Conservation (phyloP, 1,284 basidiomycete genomes). For the Leccinum huronense region DNA sequence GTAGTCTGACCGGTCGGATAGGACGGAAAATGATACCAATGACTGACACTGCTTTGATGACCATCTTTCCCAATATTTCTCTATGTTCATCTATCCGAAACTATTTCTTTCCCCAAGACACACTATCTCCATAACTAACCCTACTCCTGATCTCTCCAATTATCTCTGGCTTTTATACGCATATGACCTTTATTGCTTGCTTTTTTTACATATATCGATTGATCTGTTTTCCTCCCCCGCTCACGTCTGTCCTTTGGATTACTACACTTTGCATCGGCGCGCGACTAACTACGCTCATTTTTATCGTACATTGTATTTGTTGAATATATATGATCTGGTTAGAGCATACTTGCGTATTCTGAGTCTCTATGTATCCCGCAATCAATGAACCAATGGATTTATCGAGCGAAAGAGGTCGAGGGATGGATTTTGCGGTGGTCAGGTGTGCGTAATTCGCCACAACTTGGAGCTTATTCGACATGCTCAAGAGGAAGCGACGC, state of each 20-base stretch:
- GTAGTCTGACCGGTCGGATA: slow-evolving; percentile 6
- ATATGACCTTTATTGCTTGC: background rate
- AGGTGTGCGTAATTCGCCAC: background rate
- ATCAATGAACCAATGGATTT: background rate
- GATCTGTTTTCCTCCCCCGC: slow-evolving; percentile 1
- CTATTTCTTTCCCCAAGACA: background rate
- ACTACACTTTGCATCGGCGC: background rate
- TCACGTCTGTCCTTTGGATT: slow-evolving; percentile 10
- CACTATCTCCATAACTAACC: background rate
- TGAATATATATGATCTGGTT: background rate
- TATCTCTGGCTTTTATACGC: slow-evolving; percentile 6
- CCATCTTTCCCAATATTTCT: slow-evolving; percentile 5
- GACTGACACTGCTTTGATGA: slow-evolving; percentile 3
- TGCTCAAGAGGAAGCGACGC: too few relatives aligned
- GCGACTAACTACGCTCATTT: slow-evolving; percentile 16
- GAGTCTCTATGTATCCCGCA: background rate
- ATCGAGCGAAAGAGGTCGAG: background rate
- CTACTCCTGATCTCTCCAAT: background rate
- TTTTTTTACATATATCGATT: slow-evolving; percentile 10
- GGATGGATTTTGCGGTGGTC: background rate
- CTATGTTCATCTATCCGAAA: slow-evolving; percentile 6
- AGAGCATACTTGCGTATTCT: background rate
- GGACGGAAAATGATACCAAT: background rate
- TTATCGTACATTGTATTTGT: slow-evolving; percentile 25
- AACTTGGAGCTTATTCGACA: too few relatives aligned